Evolutionary conservation across 2,329 filamentous ascomycete species (phyloP), one percentile per base, ranked within the genome.

Genomic region (Esteya vermicola): DNA sequence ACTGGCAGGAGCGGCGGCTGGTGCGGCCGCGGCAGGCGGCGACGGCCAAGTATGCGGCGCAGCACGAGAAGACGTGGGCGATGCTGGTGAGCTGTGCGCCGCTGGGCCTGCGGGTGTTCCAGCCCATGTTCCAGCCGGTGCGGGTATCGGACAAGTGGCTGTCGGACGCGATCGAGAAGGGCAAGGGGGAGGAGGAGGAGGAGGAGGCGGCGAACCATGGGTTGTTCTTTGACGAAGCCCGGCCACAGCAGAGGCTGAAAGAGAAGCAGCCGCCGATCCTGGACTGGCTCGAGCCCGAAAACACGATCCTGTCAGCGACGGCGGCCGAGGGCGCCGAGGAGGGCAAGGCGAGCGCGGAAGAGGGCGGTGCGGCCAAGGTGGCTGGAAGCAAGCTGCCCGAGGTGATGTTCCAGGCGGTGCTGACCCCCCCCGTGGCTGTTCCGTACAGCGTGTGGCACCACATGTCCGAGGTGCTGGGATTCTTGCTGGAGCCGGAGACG

Each of bases 71-170:
- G 43, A 67, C 75, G 4, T 88, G 80, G 72, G 74, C 73, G 0
- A 65, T 89, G 8, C 60, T 77, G 3, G 67, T 91, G 42, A 77
- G 79, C 45, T 85, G 80, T 52, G 67, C 66, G 4, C 54, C 68
- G 7, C 55, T 67, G 21, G 58, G 63, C 6, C 48, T 54, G 50
- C 57, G 55, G 33, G 70, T 72, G 12, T 50, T 50, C 62, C 60
- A 70, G 2, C 72, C 82, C 0, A 68, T 86, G 20, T 50, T 50
- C 62, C 60, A 70, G 2, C 72, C 82, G 0, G 68, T 86, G 20
- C 72, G 83, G 16, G 70, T 85, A 28, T 84, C 83, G 1, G 70
- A 81, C 43, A 65, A 74, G 40, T 91, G 84, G 84, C 72, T 91
- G 38, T 77, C 78, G 9, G 68, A 76, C 21, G 61, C 68, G 2